Conservation (phyloP, 768 basidiomycete genomes). For the Obba rivulosa region DNA sequence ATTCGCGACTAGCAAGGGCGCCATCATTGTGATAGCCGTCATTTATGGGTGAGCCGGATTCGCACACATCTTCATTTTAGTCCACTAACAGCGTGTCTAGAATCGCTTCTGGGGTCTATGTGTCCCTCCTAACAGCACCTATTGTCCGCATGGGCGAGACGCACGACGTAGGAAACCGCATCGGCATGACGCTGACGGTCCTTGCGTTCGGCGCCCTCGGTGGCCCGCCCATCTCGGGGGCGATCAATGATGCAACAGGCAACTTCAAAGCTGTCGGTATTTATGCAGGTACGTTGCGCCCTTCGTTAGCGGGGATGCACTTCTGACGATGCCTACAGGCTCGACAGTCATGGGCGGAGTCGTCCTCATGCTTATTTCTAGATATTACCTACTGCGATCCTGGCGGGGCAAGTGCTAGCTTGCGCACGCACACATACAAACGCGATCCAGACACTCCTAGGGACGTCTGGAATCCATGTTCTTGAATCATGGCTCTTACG, state of each 20-base stretch:
- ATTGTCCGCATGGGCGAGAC: constrained; percentile 55
- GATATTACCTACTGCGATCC: neutral
- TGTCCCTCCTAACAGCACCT: constrained; percentile 50
- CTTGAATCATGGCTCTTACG: too few species aligned
- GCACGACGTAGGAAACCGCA: constrained; percentile 56
- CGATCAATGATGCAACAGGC: constrained; percentile 49
- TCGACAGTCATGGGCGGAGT: neutral
- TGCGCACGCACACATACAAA: neutral
- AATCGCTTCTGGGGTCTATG: constrained; percentile 57
- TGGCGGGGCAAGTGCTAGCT: constrained; percentile 3
- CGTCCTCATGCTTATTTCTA: neutral
- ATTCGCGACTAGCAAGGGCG: constrained; percentile 38
- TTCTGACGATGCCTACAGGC: neutral
- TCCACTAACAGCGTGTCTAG: constrained; percentile 24
- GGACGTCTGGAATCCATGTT: too few species aligned
- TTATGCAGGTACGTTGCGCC: constrained; percentile 38
- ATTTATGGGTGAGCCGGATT: constrained; percentile 52
- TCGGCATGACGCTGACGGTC: constrained; percentile 60
- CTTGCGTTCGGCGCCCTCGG: constrained; percentile 56
- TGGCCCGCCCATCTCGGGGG: constrained; percentile 72
- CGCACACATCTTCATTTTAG: neutral
- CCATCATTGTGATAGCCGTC: constrained; percentile 48
- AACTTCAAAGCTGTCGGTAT: constrained; percentile 51
- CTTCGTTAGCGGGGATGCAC: neutral
- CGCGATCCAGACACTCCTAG: too few species aligned